Evolutionary conservation across 1,284 basidiomycete species (phyloP).

Genomic region (Cryptococcus jaspeensis): DNA sequence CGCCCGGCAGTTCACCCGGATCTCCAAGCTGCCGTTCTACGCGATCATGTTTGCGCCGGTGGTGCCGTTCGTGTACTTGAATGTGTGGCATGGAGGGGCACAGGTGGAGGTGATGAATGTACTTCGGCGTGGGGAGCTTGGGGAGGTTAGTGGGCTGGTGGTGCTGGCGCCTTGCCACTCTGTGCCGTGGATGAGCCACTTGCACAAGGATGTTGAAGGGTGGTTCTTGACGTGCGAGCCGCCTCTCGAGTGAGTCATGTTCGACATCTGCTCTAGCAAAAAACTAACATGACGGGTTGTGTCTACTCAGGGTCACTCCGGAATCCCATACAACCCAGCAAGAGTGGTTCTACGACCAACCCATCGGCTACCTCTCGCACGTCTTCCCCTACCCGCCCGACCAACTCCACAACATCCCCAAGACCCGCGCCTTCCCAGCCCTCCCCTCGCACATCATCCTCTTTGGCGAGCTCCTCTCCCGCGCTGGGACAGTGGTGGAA

Average conservation of each 20-base stretch:
- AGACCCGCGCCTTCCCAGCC: conserved; percentile 56
- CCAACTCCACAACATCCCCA: conserved; percentile 25
- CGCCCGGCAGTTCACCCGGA: conserved; percentile 36
- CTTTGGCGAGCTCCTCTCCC: conserved; percentile 24
- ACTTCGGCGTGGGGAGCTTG: conserved; percentile 26
- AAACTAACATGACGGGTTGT: conserved; percentile 26
- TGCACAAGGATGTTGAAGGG: conserved; percentile 68
- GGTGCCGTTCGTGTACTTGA: conserved; percentile 65
- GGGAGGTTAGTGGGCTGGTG: conserved; percentile 59
- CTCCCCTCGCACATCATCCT: conserved; percentile 31
- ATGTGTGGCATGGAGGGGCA: conserved; percentile 69
- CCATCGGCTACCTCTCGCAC: conserved; percentile 62
- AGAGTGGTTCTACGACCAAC: conserved; percentile 75
- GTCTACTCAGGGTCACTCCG: conserved; percentile 4
- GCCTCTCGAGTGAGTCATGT: conserved; percentile 64
- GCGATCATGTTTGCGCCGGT: conserved; percentile 59
- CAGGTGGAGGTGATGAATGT: conserved; percentile 69
- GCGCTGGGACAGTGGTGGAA: background rate
- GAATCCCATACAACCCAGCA: conserved; percentile 73
- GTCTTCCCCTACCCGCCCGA: conserved; percentile 58
- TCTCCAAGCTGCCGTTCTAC: conserved; percentile 47
- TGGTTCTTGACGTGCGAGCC: conserved; percentile 93
- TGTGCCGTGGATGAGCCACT: conserved; percentile 88
- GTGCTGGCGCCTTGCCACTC: conserved; percentile 97
- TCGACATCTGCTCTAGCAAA: background rate